Percentiles rank a stretch among this genome's conserved stretches.
phyloP scores from a whole-genome alignment of 1,284 basidiomycete genomes.

The Trichosporon asahii region DNA sequence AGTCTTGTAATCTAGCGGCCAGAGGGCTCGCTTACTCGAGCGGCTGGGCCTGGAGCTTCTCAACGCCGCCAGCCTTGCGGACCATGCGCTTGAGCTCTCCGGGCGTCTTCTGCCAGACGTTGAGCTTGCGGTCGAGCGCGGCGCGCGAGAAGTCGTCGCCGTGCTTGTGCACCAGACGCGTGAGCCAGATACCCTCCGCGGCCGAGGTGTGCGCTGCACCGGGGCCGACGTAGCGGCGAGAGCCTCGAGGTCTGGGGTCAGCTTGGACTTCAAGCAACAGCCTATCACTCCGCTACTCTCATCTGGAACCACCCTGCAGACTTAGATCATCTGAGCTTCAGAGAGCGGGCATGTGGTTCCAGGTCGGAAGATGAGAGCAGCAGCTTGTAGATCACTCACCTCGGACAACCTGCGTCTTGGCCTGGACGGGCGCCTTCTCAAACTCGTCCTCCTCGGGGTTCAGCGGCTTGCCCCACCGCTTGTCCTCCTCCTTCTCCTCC shows the following conservation, averaged over 20 bases:
- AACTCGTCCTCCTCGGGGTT: slow-evolving; percentile 24
- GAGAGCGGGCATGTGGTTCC: too few species aligned
- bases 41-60: slow-evolving; percentile 18
- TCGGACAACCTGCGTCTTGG: slow-evolving; percentile 51
- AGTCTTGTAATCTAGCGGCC: background rate
- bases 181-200: slow-evolving; percentile 68
- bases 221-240: slow-evolving; percentile 42
- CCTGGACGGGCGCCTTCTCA: slow-evolving; percentile 39
- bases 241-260: slow-evolving; percentile 42
- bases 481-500: slow-evolving; percentile 41
- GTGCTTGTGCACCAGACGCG: slow-evolving; percentile 66
- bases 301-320: too few species aligned
- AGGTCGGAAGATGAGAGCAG: background rate
- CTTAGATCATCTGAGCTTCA: too few species aligned
- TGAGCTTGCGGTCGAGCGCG: slow-evolving; percentile 74
- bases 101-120: slow-evolving; percentile 79
- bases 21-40: background rate
- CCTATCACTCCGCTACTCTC: too few species aligned
- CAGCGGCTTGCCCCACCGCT: slow-evolving; percentile 18
- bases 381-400: slow-evolving; percentile 35
- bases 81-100: slow-evolving; percentile 66
- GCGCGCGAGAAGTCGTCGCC: slow-evolving; percentile 71
- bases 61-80: slow-evolving; percentile 38
- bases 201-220: slow-evolving; percentile 64
- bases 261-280: too few species aligned